These are phyloP conservation scores for Plantago ovata DNA, from an alignment of 257 asterid genomes.

Conservation along the genomic window DNA sequence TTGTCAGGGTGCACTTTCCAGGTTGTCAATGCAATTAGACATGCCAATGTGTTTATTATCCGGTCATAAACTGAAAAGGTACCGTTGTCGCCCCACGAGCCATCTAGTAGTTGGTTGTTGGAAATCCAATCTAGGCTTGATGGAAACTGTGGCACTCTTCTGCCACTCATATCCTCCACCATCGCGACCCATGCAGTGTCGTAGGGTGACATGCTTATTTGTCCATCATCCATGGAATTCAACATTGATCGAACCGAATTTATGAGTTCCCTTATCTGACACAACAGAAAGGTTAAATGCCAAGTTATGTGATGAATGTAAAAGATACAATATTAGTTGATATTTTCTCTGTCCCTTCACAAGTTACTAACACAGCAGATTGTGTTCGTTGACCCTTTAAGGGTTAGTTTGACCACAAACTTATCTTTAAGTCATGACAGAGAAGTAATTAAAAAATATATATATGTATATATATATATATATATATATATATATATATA, in stretches of 20 bases:
- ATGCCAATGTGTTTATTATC: constrained; percentile 73
- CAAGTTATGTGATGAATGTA: too few relatives aligned
- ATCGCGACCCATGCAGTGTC: constrained; percentile 98
- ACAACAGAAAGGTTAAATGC: too few relatives aligned
- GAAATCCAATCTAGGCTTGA: constrained; percentile 71
- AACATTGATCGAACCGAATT: constrained; percentile 36
- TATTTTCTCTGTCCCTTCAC: too few relatives aligned
- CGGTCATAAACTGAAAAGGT: constrained; percentile 64
- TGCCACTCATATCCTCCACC: constrained; percentile 47
- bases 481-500: too few relatives aligned
- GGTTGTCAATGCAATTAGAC: constrained; percentile 63
- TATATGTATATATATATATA: too few relatives aligned
- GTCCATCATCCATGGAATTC: constrained; percentile 71
- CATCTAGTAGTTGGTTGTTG: constrained; percentile 65
- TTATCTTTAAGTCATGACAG: too few relatives aligned
- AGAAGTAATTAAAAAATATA: too few relatives aligned
- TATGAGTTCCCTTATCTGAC: constrained; percentile 26
- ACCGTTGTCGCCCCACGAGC: constrained; percentile 78
- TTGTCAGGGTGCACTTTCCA: constrained; percentile 61
- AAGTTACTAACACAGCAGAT: too few relatives aligned
- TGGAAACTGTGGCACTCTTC: constrained; percentile 63
- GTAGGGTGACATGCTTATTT: constrained; percentile 67
- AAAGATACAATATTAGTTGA: too few relatives aligned
- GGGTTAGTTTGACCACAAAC: too few relatives aligned
- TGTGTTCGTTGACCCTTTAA: too few relatives aligned